Percentiles rank a stretch among this genome's conserved stretches.
Evolutionary conservation across 306 rosid genomes (phyloP).

Genomic region (Gastrolobium bilobum): DNA sequence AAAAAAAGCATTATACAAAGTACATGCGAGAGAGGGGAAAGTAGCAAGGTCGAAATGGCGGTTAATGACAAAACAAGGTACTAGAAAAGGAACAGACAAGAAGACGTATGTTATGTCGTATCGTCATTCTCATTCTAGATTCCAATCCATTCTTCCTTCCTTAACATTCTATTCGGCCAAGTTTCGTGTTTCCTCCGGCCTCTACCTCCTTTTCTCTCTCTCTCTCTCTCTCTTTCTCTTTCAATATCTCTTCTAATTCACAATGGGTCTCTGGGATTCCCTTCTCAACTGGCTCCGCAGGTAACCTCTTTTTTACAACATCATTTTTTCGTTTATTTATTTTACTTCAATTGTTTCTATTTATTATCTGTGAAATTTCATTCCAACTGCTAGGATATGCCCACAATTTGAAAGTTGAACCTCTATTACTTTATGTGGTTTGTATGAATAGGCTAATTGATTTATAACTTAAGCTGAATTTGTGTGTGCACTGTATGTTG

Average conservation of each 20-base stretch:
- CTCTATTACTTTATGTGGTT: background rate
- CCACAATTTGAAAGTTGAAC: background rate
- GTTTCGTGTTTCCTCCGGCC: constrained; percentile 36
- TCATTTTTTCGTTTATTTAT: background rate
- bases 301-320: constrained; percentile 42
- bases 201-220: too few species aligned
- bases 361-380: constrained; percentile 6
- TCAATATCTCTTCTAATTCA: background rate
- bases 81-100: background rate
- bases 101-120: background rate
- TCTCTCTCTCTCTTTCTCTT: background rate
- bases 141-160: constrained; percentile 32
- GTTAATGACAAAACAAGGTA: background rate
- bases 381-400: background rate
- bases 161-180: constrained; percentile 26
- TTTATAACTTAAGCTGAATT: background rate
- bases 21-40: background rate
- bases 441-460: constrained; percentile 15
- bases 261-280: constrained; percentile 93
- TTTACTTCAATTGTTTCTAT: background rate
- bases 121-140: constrained; percentile 3
- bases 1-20: background rate
- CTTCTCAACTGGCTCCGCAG: constrained; percentile 96
- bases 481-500: constrained; percentile 34
- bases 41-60: background rate